Conservation (phyloP, 2,329 filamentous ascomycete genomes). For the Talaromyces sp. region DNA sequence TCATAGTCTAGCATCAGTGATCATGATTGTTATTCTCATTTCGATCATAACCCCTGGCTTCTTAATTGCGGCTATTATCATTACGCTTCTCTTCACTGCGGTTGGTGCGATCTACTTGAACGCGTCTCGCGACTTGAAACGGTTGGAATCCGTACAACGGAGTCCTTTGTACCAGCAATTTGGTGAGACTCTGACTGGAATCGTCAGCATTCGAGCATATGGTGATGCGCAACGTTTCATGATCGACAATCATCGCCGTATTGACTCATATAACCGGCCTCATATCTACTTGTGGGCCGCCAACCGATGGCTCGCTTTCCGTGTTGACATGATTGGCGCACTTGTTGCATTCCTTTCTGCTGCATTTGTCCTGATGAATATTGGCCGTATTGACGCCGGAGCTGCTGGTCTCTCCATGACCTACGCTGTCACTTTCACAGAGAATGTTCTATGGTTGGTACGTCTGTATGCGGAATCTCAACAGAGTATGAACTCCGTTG, state of each 20-base stretch:
- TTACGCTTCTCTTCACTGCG: constrained; percentile 75
- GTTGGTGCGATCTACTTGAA: constrained; percentile 86
- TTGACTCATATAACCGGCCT: constrained; percentile 87
- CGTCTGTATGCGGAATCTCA: constrained; percentile 92
- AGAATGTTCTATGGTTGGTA: constrained; percentile 95
- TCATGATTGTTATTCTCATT: constrained; percentile 85
- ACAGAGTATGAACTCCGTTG: constrained; percentile 99
- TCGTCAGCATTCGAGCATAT: constrained; percentile 95
- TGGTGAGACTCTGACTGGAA: constrained; percentile 88
- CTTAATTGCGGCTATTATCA: constrained; percentile 80
- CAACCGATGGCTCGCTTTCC: constrained; percentile 93
- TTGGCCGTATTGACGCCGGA: constrained; percentile 81
- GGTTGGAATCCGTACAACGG: constrained; percentile 87
- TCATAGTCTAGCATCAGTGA: constrained; percentile 64
- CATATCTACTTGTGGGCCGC: constrained; percentile 96
- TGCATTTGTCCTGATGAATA: constrained; percentile 79
- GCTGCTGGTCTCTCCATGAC: constrained; percentile 90
- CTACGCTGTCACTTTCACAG: constrained; percentile 94
- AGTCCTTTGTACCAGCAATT: constrained; percentile 98
- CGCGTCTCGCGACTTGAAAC: constrained; percentile 91
- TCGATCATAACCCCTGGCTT: constrained; percentile 86
- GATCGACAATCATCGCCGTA: constrained; percentile 78
- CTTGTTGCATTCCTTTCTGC: constrained; percentile 91
- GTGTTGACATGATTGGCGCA: constrained; percentile 86
- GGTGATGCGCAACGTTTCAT: constrained; percentile 92